Evolutionary conservation across 2,329 filamentous ascomycete species (phyloP), one percentile per base, ranked within the genome.

Genomic region (Colletotrichum paranaense): DNA sequence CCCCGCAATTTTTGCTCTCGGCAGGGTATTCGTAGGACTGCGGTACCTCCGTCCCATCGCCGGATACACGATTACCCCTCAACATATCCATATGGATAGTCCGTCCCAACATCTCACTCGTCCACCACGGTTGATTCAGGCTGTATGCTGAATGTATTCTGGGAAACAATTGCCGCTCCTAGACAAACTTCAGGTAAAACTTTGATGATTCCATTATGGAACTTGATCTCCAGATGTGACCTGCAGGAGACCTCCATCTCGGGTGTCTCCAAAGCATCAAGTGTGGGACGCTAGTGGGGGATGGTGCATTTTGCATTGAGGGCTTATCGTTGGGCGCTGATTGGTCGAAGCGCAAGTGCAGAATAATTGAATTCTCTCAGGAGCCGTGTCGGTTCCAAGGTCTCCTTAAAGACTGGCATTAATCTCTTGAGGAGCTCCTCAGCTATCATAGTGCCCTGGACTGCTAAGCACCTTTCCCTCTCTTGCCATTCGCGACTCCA

Each of bases 321-420:
- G 68, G 76, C 79, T 81, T 81, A 81, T 81, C 80, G 77, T 72
- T 64, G 71, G 59, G 7, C 55, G 35, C 12, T 78, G 76, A 81
- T 81, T 81, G 80, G 80, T 64, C 56, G 12, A 22, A 5, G 5
- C 7, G 14, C 58, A 77, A 78, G 79, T 75, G 77, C 79, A 80
- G 78, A 80, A 81, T 81, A 81, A 81, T 81, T 79, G 76, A 73
- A 77, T 79, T 80, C 74, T 76, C 75, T 74, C 76, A 77, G 68
- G 73, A 59, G 65, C 59, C 30, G 38, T 73, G 62, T 66, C 65
- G 64, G 60, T 66, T 73, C 70, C 30, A 38, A 62, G 55, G 38
- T 66, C 46, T 72, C 73, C 62, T 74, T 73, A 74, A 74, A 68
- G 65, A 19, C 71, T 38, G 53, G 32, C 73, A 58, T 73, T 69